These are phyloP conservation scores for Anisodus acutangulus DNA, from an alignment of 257 asterid genomes.

Conservation along the genomic window DNA sequence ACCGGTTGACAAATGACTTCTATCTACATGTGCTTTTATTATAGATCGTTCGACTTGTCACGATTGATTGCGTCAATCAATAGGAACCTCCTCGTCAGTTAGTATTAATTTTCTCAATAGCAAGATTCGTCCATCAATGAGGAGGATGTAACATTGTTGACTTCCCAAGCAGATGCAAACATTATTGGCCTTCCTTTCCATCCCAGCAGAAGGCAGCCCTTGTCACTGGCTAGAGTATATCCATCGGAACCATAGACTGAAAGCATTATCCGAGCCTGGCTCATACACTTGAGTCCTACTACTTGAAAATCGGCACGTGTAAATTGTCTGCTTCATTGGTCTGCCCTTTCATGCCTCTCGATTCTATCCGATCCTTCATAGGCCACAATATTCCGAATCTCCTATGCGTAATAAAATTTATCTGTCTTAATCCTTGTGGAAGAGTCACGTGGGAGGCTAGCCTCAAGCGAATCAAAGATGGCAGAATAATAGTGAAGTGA, in stretches of 20 bases:
- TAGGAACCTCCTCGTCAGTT: neutral
- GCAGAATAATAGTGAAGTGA: constrained; percentile 70
- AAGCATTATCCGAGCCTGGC: constrained; percentile 42
- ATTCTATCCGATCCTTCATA: constrained; percentile 56
- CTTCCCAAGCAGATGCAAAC: constrained; percentile 67
- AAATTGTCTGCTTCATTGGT: constrained; percentile 66
- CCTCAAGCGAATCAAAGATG: constrained; percentile 64
- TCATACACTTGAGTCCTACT: constrained; percentile 49
- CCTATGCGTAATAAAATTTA: constrained; percentile 46
- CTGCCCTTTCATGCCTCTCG: constrained; percentile 65
- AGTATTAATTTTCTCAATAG: neutral
- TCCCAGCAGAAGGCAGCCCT: constrained; percentile 68
- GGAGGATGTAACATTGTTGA: constrained; percentile 8
- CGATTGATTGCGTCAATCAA: neutral
- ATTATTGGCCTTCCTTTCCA: constrained; percentile 76
- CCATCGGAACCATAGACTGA: constrained; percentile 54
- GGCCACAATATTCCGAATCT: constrained; percentile 57
- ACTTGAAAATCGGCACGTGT: constrained; percentile 58
- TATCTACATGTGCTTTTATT: no score
- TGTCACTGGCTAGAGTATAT: constrained; percentile 51
- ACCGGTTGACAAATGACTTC: no score
- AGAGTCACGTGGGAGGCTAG: constrained; percentile 43
- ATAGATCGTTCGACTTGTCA: no score
- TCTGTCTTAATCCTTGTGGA: constrained; percentile 54
- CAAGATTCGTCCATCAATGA: neutral